Percentiles rank a stretch among this genome's conserved stretches.
phyloP scores from a whole-genome alignment of 129 eudicot species.

The Artemisia annua region DNA sequence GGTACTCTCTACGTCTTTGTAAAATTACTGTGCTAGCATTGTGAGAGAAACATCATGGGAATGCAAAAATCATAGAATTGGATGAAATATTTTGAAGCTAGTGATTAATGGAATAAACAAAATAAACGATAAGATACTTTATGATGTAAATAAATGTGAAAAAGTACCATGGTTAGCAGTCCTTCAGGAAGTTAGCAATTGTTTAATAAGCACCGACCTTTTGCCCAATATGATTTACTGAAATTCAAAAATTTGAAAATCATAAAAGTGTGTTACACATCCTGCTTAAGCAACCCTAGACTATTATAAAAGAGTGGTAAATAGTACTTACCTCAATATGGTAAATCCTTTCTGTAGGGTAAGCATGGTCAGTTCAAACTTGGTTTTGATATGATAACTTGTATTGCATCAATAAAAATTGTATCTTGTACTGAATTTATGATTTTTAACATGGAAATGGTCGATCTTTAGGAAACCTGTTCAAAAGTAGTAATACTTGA shows the following conservation, averaged over 20 bases:
- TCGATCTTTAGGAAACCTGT: too few relatives aligned
- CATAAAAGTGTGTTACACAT: too few relatives aligned
- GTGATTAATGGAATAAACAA: background rate
- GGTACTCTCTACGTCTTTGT: background rate
- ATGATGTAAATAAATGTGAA: conserved; percentile 9
- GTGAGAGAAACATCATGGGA: background rate
- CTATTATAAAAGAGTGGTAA: conserved; percentile 1
- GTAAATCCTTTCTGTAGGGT: background rate
- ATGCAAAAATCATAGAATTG: background rate
- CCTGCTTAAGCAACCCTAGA: background rate
- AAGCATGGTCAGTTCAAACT: too few relatives aligned
- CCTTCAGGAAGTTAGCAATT: conserved; percentile 31
- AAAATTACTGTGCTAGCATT: background rate
- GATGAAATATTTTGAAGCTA: conserved; percentile 4
- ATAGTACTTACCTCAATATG: background rate
- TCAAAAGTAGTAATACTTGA: too few relatives aligned
- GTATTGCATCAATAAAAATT: too few relatives aligned
- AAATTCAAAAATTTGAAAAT: conserved; percentile 38
- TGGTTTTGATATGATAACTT: too few relatives aligned
- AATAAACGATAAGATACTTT: conserved; percentile 16
- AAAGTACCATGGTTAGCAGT: conserved; percentile 27
- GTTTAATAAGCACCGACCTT: conserved; percentile 57
- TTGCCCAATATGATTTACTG: conserved; percentile 28
- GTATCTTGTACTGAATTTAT: too few relatives aligned
- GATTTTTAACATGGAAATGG: too few relatives aligned